Percentiles rank a stretch among this genome's conserved stretches.
Evolutionary conservation across 345 rosid genomes (phyloP).

Genomic region (Orychophragmus violaceus): DNA sequence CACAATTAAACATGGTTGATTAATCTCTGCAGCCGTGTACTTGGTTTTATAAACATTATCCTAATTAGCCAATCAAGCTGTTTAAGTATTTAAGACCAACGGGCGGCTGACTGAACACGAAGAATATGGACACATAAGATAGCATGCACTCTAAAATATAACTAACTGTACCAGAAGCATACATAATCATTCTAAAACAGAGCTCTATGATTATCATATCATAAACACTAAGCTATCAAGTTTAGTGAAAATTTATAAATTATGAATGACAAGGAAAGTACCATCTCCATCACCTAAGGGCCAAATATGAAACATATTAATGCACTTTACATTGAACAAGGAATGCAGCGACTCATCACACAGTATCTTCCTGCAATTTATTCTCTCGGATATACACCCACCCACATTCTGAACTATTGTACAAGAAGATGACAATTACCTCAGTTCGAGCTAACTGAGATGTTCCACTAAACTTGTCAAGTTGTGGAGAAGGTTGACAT

Average conservation of each 20-base stretch:
- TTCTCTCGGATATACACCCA: conserved; percentile 72
- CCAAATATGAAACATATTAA: conserved; percentile 90
- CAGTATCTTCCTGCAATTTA: conserved; percentile 56
- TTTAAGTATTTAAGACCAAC: background rate
- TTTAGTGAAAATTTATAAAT: background rate
- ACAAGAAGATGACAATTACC: conserved; percentile 33
- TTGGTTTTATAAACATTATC: background rate
- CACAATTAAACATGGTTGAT: background rate
- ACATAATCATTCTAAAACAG: background rate
- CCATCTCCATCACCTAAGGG: conserved; percentile 41
- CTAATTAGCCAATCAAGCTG: background rate
- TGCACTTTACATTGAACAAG: conserved; percentile 52
- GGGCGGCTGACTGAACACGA: background rate
- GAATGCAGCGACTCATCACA: conserved; percentile 49
- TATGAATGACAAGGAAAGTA: background rate
- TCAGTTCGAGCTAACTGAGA: conserved; percentile 64
- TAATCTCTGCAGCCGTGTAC: background rate
- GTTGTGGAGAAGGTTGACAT: conserved; percentile 71
- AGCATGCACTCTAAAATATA: background rate
- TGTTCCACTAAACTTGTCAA: conserved; percentile 53
- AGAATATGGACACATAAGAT: background rate
- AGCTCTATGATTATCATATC: background rate
- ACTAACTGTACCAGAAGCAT: background rate
- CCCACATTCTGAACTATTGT: background rate
- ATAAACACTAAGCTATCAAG: background rate